These are phyloP conservation scores for Pisolithus microcarpus DNA, from an alignment of 768 basidiomycete genomes.

Conservation along the genomic window DNA sequence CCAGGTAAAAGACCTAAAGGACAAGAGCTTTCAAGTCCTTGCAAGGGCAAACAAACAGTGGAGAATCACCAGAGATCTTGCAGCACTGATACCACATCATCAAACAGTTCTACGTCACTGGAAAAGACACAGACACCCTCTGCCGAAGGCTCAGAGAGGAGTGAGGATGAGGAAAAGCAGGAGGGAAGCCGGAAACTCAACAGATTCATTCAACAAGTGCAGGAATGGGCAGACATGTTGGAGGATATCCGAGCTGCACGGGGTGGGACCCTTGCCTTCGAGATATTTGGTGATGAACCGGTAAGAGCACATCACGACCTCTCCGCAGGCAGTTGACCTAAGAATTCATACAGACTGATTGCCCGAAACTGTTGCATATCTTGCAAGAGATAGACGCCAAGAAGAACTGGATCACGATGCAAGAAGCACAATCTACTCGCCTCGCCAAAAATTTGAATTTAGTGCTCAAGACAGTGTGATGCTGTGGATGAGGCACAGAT, in stretches of 20 bases:
- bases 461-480: neutral
- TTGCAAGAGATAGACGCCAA: conserved; percentile 16
- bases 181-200: neutral
- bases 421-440: conserved; percentile 7
- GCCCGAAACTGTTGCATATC: conserved; percentile 11
- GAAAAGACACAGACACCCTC: too few relatives aligned
- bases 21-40: too few relatives aligned
- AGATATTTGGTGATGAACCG: conserved; percentile 15
- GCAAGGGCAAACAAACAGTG: too few relatives aligned
- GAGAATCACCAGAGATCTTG: too few relatives aligned
- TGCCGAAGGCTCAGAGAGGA: neutral
- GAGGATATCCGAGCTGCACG: neutral
- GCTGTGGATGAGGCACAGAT: conserved; percentile 3
- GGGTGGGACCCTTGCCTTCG: neutral
- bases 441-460: conserved; percentile 6
- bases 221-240: conserved; percentile 11
- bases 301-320: conserved; percentile 7
- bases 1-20: too few relatives aligned
- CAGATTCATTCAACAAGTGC: conserved; percentile 1
- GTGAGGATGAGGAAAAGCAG: neutral
- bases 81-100: too few relatives aligned
- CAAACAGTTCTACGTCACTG: too few relatives aligned
- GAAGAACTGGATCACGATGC: conserved; percentile 15
- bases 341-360: neutral
- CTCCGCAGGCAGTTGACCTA: neutral